Evolutionary conservation across 257 asterid species (phyloP).

Genomic region (Salvia rosmarinus): DNA sequence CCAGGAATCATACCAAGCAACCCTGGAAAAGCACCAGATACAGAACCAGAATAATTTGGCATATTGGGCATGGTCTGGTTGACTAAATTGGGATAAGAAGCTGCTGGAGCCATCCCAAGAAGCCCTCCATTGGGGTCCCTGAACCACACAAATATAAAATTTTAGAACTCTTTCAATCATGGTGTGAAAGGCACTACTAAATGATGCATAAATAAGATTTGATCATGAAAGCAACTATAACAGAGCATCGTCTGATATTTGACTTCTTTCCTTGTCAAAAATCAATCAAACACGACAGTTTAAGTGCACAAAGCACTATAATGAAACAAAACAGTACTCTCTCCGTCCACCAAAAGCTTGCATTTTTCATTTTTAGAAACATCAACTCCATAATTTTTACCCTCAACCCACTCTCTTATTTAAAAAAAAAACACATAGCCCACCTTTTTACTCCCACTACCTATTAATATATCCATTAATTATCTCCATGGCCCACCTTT

Average conservation of each 20-base stretch:
- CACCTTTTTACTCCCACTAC: too few relatives aligned
- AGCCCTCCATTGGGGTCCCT: slow-evolving; percentile 90
- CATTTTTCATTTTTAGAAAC: too few relatives aligned
- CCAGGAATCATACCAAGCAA: slow-evolving; percentile 98
- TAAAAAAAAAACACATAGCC: too few relatives aligned
- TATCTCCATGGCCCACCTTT: too few relatives aligned
- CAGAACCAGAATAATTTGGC: slow-evolving; percentile 96
- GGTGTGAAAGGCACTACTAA: background rate
- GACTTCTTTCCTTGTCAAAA: background rate
- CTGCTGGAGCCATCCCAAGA: slow-evolving; percentile 73
- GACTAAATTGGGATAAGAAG: slow-evolving; percentile 75
- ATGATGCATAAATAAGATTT: background rate
- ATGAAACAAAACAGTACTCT: background rate
- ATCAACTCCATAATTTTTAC: too few relatives aligned
- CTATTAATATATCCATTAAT: too few relatives aligned
- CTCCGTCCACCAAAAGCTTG: too few relatives aligned
- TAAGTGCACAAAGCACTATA: background rate
- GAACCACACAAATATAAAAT: slow-evolving; percentile 34
- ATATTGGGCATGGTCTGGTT: slow-evolving; percentile 99
- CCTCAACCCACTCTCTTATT: too few relatives aligned
- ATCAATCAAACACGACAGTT: background rate
- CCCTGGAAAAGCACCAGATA: slow-evolving; percentile 92
- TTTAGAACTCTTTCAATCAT: slow-evolving; percentile 27
- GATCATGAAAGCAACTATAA: background rate
- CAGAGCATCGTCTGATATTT: background rate